Conservation (phyloP, 108 stramenopile genomes). For the Cyclotella choctawhatcheeana region DNA sequence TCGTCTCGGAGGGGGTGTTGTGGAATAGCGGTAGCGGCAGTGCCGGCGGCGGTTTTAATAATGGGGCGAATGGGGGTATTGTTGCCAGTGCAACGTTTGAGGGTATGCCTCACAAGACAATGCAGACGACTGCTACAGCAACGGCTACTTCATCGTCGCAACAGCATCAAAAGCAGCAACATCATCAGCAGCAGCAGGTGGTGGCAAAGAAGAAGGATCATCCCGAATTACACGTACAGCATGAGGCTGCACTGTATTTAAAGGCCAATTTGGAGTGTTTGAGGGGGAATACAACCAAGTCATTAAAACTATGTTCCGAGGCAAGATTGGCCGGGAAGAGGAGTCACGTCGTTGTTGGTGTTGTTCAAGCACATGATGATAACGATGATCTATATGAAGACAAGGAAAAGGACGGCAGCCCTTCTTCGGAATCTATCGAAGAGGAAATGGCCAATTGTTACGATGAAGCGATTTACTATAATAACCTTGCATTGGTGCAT, state of each 20-base stretch:
- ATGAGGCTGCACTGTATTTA: conserved; percentile 72
- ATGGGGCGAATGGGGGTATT: conserved; percentile 10
- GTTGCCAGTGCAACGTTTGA: conserved; percentile 44
- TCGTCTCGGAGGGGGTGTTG: conserved; percentile 23
- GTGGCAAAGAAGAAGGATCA: conserved; percentile 21
- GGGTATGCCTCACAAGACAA: conserved; percentile 31
- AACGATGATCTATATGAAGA: neutral
- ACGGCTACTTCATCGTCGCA: no score
- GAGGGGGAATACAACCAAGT: conserved; percentile 81
- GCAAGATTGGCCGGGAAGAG: conserved; percentile 52
- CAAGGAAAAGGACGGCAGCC: neutral
- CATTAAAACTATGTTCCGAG: conserved; percentile 77
- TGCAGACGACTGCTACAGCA: conserved; percentile 19
- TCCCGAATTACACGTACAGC: conserved; percentile 36
- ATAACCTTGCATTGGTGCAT: conserved; percentile 82
- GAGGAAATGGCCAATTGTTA: conserved; percentile 22
- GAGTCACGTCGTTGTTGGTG: conserved; percentile 6
- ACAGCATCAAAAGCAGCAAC: neutral
- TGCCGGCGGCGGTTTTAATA: neutral
- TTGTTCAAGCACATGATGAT: conserved; percentile 7
- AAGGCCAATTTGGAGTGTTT: conserved; percentile 85
- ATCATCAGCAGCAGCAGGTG: neutral
- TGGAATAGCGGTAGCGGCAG: neutral
- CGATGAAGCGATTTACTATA: conserved; percentile 75
- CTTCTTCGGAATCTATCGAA: conserved; percentile 11